A percentile compares a stretch with the other conserved stretches of the same genome.
These are phyloP conservation scores for Dioszegia hungarica DNA, from an alignment of 768 basidiomycete species.

Conservation along the genomic window DNA sequence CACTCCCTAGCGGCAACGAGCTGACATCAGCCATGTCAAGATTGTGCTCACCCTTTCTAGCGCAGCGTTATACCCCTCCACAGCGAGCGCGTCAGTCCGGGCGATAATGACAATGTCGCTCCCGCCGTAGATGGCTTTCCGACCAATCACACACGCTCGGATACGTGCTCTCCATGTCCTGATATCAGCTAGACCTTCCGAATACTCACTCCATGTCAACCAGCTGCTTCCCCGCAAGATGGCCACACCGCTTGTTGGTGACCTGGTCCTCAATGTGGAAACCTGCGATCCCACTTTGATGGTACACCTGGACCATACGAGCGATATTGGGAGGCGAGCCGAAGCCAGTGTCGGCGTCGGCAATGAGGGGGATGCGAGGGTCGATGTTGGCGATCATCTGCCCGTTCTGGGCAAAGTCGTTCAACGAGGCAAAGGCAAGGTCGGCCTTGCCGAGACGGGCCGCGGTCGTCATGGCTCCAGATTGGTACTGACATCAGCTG, in stretches of 20 bases:
- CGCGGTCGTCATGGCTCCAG: constrained; percentile 76
- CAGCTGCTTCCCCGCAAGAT: constrained; percentile 1
- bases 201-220: constrained; percentile 2
- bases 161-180: background rate
- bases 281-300: background rate
- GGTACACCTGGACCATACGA: constrained; percentile 1
- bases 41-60: constrained; percentile 33
- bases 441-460: constrained; percentile 74
- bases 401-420: constrained; percentile 69
- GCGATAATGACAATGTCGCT: constrained; percentile 4
- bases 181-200: background rate
- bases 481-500: constrained; percentile 56
- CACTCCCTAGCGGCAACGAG: constrained; percentile 62
- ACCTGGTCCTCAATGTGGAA: constrained; percentile 7
- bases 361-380: constrained; percentile 65
- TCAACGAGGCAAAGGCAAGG: constrained; percentile 69
- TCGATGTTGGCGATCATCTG: constrained; percentile 66
- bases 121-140: background rate
- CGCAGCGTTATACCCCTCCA: background rate
- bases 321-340: constrained; percentile 50
- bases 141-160: background rate
- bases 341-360: constrained; percentile 72
- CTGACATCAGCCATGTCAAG: background rate
- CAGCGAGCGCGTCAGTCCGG: background rate
- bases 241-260: constrained; percentile 4